Conservation (phyloP, 345 rosid species). For the Salix koriyanagi region DNA sequence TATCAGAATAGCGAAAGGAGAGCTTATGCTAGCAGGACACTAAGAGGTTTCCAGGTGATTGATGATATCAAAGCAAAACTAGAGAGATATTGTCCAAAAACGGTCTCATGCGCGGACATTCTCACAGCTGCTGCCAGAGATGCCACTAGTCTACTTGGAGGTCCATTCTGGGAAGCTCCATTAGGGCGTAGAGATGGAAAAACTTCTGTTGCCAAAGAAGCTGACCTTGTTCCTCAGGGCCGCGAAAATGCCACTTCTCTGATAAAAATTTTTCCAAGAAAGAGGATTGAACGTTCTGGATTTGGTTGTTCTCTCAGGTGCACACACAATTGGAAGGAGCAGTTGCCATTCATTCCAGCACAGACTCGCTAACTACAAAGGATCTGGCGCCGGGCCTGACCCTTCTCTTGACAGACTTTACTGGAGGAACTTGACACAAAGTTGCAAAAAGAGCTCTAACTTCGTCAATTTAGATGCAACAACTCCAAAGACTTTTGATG, state of each 20-base stretch:
- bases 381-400: slow-evolving; percentile 15
- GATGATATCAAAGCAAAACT: slow-evolving; percentile 20
- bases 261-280: slow-evolving; percentile 10
- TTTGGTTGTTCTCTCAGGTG: slow-evolving; percentile 25
- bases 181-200: slow-evolving; percentile 22
- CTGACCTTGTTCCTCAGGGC: slow-evolving; percentile 22
- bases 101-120: slow-evolving; percentile 24
- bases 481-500: slow-evolving; percentile 34
- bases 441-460: slow-evolving; percentile 7
- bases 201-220: slow-evolving; percentile 12
- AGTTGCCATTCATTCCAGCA: slow-evolving; percentile 23
- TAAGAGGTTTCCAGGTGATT: slow-evolving; percentile 20
- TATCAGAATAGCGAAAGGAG: slow-evolving; percentile 21
- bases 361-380: slow-evolving; percentile 20
- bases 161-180: slow-evolving; percentile 20
- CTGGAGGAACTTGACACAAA: slow-evolving; percentile 9
- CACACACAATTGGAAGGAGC: slow-evolving; percentile 40
- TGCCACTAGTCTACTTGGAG: slow-evolving; percentile 15
- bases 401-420: slow-evolving; percentile 16
- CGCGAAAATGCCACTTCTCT: slow-evolving; percentile 14
- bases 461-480: slow-evolving; percentile 26
- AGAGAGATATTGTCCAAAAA: slow-evolving; percentile 19
- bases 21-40: slow-evolving; percentile 14
- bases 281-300: slow-evolving; percentile 18
- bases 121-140: slow-evolving; percentile 26